Base-by-base conservation (phyloP, 208 protist genomes). In the Leishmania aethiopica region DNA sequence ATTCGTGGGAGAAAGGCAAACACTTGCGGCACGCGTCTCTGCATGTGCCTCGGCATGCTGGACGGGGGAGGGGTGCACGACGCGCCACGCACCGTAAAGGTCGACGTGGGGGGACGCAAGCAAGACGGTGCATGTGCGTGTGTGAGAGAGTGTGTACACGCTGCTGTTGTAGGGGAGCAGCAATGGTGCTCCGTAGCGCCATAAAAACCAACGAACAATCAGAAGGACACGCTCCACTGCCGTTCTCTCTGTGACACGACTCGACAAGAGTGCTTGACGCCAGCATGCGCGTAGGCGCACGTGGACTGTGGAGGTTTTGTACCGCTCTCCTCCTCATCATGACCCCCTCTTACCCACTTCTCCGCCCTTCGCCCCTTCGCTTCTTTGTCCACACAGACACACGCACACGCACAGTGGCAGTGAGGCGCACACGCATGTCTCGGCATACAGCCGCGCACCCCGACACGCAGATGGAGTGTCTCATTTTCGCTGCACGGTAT, bases 401-500 rank as follows among this genome's bases (percentile, higher is more conserved):
- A 55, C 51, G 3, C 51, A 55, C 51, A 55, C 15, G 0, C 45
- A 47, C 45, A 47, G 45, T 47, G 22, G 28, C 1, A 67, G 17
- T 40, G 62, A 28, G 28, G 4, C 28, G n/a, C 62, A 40, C n/a
- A 17, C 47, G 71, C 71, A 59, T 7, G 71, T 22, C 71, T 51
- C 71, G 0, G 55, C 45, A 51, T 45, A 49, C 32, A 80, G 45
- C 15, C 15, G 59, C 47, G 8, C 49, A 45, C n/a, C 35, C 45
- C 37, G 32, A 70, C 62, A 11, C 10, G 45, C 49, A 71, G 25
- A 66, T 71, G 45, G 72, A 60, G 32, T 60, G 35, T 19, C n/a
- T 62, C 32, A 59, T 40, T 35, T 66, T 84, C 25, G 47, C 40
- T 3, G 81, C 81, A 6, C 81, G 81, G 10, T 84, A 84, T 60